Evolutionary conservation across 164 flowering plant species (phyloP), one percentile per base, ranked within the genome.

Genomic region (Magnolia sinica): DNA sequence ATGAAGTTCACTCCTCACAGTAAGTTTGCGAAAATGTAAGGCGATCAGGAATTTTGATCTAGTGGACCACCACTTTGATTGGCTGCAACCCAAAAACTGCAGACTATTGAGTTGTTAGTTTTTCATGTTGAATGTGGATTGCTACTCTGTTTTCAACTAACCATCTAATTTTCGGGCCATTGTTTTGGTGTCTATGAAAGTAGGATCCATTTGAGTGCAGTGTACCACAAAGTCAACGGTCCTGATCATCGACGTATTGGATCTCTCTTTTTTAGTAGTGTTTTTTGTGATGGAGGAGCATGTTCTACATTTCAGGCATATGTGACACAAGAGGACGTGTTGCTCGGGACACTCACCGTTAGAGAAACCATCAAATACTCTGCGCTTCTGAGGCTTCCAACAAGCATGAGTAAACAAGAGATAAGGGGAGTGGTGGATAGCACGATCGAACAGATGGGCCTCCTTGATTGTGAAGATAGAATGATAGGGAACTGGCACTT

Each of bases 401-500:
- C 77, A 1, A 22, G 68, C 45, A 76, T 93, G 88, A 70, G 80
- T 73, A 83, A 81, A 75, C 79, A 82, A 5, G 92, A 89, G 73
- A 67, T 88, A 0, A 72, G 76, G 13, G 85, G 31, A 9, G 51
- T 87, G 18, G 87, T 91, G 8, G 93, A 93, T 27, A 85, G 82
- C 31, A 87, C 91, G 13, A 86, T 90, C 10, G 68, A 77, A 63
- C 92, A 87, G 73, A 86, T 91, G 92, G 95, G 95, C 61, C 88
- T 93, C 23, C 85, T 85, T 72, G 95, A 90, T 5, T 93, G 94
- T 45, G 87, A 91, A 0, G 88, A 93, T 71, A 73, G 81, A 29
- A 3, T 83, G 64, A 88, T 93, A 8, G 97, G 97, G 27, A 91
- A 89, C 81, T 93, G 95, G 95, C 93, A 90, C 49, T 37, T 85